Conservation (phyloP, 495 filamentous ascomycete species). For the Clavariopsis aquatica region DNA sequence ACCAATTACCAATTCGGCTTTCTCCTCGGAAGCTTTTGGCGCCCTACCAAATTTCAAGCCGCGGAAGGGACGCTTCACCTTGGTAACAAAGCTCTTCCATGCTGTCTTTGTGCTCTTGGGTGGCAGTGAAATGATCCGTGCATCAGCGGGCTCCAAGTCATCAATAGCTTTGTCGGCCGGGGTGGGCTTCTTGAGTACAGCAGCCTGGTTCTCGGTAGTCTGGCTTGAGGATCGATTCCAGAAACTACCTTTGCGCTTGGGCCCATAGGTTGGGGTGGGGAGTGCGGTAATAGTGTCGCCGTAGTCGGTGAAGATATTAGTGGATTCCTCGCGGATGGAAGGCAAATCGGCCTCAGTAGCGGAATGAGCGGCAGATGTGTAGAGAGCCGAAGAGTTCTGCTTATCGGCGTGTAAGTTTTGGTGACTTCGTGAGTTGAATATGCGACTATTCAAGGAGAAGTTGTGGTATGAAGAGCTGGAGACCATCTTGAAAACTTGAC, state of each 20-base stretch:
- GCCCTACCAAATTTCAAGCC: neutral
- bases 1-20: neutral
- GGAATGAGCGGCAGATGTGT: neutral
- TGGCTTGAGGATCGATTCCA: neutral
- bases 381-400: neutral
- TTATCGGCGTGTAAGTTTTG: neutral
- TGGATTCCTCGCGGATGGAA: slow-evolving; percentile 1
- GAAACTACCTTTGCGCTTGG: neutral
- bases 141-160: neutral
- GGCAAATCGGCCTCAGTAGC: neutral
- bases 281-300: slow-evolving; percentile 18
- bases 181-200: neutral
- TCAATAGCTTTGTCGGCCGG: too few species aligned
- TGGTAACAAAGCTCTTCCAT: neutral
- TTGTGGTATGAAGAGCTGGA: neutral
- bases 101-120: neutral
- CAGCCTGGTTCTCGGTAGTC: neutral
- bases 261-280: neutral
- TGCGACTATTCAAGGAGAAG: neutral
- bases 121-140: neutral
- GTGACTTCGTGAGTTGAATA: neutral
- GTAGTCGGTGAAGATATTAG: neutral
- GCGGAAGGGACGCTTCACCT: slow-evolving; percentile 2
- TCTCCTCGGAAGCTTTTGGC: neutral
- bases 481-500: neutral